phyloP scores from a whole-genome alignment of 176 grass and related monocot genomes.

The Typha latifolia region DNA sequence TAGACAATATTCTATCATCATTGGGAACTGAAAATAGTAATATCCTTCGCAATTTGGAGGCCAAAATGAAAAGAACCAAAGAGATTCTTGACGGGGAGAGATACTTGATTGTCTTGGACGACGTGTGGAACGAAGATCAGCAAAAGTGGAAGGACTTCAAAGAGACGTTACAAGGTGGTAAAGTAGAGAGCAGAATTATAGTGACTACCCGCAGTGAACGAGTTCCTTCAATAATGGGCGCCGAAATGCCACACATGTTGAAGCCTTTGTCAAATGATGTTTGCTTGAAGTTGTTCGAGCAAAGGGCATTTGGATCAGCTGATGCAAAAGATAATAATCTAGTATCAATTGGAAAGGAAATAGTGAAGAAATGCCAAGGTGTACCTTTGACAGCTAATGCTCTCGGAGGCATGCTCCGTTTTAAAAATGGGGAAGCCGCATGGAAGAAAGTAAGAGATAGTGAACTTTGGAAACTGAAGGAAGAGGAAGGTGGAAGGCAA shows the following conservation, averaged over 20 bases:
- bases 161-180: neutral
- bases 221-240: slow-evolving; percentile 1
- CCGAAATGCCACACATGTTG: neutral
- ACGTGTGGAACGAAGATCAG: slow-evolving; percentile 21
- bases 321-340: neutral
- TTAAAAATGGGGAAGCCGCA: neutral
- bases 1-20: slow-evolving; percentile 3
- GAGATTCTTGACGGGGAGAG: neutral
- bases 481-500: too few relatives aligned
- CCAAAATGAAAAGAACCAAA: neutral
- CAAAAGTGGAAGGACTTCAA: slow-evolving; percentile 1
- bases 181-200: slow-evolving; percentile 6
- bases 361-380: slow-evolving; percentile 26
- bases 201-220: slow-evolving; percentile 17
- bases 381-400: slow-evolving; percentile 24
- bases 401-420: slow-evolving; percentile 12
- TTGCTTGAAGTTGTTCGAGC: slow-evolving; percentile 8
- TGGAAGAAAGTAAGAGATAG: slow-evolving; percentile 20
- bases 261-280: neutral
- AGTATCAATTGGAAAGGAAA: slow-evolving; percentile 15
- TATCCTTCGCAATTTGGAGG: neutral
- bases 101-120: too few relatives aligned
- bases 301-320: neutral
- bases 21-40: neutral
- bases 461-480: neutral